phyloP scores from a whole-genome alignment of 257 asterid species.

The Nicotiana noctiflora region DNA sequence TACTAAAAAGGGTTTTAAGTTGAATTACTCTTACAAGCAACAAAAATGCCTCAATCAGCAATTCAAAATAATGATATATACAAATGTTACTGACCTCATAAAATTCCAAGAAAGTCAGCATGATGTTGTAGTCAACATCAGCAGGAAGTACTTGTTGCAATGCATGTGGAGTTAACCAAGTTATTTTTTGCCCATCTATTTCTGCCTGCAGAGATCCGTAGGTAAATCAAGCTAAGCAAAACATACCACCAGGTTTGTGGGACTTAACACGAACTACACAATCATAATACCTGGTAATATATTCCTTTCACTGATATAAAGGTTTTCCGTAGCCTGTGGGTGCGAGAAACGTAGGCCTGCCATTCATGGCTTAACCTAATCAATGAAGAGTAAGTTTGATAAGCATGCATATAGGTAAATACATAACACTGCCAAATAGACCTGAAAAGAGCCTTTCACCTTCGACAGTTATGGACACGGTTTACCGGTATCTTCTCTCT shows the following conservation, averaged over 20 bases:
- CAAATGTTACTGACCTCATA: constrained; percentile 55
- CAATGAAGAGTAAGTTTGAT: not conserved
- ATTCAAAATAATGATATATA: not conserved
- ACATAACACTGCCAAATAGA: constrained; percentile 2
- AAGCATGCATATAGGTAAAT: constrained; percentile 5
- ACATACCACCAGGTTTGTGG: constrained; percentile 2
- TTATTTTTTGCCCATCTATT: constrained; percentile 84
- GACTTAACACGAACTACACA: not conserved
- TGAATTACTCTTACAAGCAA: not conserved
- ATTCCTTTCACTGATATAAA: constrained; percentile 96
- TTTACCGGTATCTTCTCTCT: constrained; percentile 75
- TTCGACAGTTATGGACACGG: constrained; percentile 81
- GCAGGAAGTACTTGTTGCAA: constrained; percentile 87
- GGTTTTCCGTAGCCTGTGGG: constrained; percentile 85
- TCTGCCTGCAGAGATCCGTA: constrained; percentile 54
- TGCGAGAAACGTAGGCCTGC: constrained; percentile 89
- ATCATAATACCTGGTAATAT: constrained; percentile 64
- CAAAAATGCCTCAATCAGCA: not conserved
- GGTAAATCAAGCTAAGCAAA: not conserved
- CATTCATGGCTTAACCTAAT: constrained; percentile 94
- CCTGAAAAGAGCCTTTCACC: constrained; percentile 35
- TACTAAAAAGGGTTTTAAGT: not conserved
- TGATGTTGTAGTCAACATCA: constrained; percentile 79
- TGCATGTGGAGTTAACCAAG: constrained; percentile 98
- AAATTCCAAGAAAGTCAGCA: constrained; percentile 88